Evolutionary conservation across 345 rosid species (phyloP).

Genomic region (Eucalyptus pauciflora): DNA sequence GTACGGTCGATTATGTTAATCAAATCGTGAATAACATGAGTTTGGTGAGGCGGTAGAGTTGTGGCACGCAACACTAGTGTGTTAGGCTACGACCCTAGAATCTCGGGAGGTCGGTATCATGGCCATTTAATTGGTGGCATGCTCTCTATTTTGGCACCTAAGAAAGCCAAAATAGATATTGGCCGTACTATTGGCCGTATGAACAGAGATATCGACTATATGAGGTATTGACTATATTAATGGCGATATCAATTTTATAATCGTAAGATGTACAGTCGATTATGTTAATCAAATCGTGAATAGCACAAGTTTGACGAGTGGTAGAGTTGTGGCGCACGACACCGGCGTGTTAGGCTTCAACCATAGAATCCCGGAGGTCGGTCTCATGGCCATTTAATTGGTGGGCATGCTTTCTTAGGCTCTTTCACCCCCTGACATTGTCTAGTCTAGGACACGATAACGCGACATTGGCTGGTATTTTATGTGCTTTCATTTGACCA

Average conservation of each 20-base stretch:
- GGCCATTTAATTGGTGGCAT: background rate
- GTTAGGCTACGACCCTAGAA: background rate
- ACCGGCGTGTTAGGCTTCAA: background rate
- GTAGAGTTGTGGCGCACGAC: background rate
- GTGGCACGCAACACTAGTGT: accelerated
- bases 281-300: background rate
- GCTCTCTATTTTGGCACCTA: background rate
- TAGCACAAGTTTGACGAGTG: background rate
- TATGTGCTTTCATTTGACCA: background rate
- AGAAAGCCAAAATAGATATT: background rate
- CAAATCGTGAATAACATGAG: background rate
- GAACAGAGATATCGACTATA: background rate
- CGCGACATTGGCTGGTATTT: background rate
- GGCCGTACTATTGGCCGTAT: accelerated
- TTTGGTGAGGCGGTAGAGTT: background rate
- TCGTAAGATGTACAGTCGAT: background rate
- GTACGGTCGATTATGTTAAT: background rate
- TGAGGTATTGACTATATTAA: background rate
- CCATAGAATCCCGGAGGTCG: background rate
- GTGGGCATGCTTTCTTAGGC: background rate
- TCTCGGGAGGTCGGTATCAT: background rate
- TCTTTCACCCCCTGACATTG: background rate
- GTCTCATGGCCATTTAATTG: background rate
- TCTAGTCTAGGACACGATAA: background rate
- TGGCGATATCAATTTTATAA: accelerated